phyloP scores from a whole-genome alignment of 2,329 filamentous ascomycete species.

The Ceratocystis destructans region DNA sequence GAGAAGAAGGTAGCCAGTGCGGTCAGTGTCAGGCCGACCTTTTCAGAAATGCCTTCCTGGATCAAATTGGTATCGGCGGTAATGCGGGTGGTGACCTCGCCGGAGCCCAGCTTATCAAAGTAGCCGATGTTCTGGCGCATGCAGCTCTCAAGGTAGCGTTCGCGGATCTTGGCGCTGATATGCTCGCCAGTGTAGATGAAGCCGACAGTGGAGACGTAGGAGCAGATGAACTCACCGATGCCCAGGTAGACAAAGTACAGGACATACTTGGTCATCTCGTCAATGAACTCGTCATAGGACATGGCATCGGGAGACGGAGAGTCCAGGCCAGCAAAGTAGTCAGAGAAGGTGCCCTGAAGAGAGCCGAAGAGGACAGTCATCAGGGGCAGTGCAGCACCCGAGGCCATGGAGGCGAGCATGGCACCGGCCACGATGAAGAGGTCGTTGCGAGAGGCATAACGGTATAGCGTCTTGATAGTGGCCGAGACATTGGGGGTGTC shows the following conservation, averaged over 20 bases:
- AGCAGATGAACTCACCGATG: constrained; percentile 55
- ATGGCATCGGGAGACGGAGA: constrained; percentile 30
- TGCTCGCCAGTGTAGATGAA: constrained; percentile 83
- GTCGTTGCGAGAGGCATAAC: constrained; percentile 56
- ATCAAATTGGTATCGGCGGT: constrained; percentile 88
- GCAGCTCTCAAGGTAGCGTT: constrained; percentile 72
- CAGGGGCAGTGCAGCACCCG: constrained; percentile 60
- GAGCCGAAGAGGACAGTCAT: constrained; percentile 75
- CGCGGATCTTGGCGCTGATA: constrained; percentile 62
- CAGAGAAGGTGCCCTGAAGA: constrained; percentile 57
- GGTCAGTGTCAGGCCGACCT: constrained; percentile 63
- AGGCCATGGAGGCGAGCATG: constrained; percentile 51
- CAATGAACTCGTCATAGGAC: constrained; percentile 42
- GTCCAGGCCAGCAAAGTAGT: constrained; percentile 38
- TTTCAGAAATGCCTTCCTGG: constrained; percentile 87
- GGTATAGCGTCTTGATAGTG: constrained; percentile 51
- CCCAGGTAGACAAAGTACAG: constrained; percentile 79
- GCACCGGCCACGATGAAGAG: constrained; percentile 49
- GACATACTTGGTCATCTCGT: constrained; percentile 48
- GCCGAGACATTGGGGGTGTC: constrained; percentile 49
- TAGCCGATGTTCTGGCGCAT: constrained; percentile 81
- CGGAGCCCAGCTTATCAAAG: constrained; percentile 84
- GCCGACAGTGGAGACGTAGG: constrained; percentile 69
- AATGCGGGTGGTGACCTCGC: constrained; percentile 87
- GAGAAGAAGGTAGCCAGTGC: constrained; percentile 72